phyloP scores from a whole-genome alignment of 495 filamentous ascomycete genomes.

The Penicillium paradoxum region DNA sequence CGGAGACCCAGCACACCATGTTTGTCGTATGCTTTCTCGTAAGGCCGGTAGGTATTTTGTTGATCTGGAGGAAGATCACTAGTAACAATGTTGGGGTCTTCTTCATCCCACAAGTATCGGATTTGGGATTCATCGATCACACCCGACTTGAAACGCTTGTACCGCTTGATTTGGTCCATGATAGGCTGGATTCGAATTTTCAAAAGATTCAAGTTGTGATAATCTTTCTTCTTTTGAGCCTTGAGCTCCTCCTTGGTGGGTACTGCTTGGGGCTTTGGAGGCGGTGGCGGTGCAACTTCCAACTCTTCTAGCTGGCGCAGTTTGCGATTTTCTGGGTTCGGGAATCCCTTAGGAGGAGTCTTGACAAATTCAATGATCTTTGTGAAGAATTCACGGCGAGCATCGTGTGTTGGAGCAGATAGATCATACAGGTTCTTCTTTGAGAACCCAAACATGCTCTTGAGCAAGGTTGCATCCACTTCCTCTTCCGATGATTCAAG shows the following conservation, averaged over 20 bases:
- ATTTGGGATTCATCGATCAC: conserved; percentile 69
- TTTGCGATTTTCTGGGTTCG: conserved; percentile 77
- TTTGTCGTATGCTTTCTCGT: conserved; percentile 66
- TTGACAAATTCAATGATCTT: conserved; percentile 67
- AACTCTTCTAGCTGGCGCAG: conserved; percentile 74
- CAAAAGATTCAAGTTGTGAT: conserved; percentile 71
- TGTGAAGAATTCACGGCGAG: conserved; percentile 71
- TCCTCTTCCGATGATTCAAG: conserved; percentile 59
- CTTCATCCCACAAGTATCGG: conserved; percentile 74
- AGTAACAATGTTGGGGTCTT: conserved; percentile 72
- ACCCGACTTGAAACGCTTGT: conserved; percentile 76
- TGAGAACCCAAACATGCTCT: conserved; percentile 79
- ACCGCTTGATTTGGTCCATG: conserved; percentile 90
- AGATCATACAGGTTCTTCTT: conserved; percentile 69
- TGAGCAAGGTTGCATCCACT: conserved; percentile 56
- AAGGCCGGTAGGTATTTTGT: conserved; percentile 59
- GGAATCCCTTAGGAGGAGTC: conserved; percentile 77
- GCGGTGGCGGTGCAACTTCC: conserved; percentile 66
- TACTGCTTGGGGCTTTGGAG: conserved; percentile 49
- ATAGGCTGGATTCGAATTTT: conserved; percentile 85
- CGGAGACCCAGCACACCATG: conserved; percentile 67
- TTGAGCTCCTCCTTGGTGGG: conserved; percentile 71
- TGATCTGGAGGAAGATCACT: conserved; percentile 65
- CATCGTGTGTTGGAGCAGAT: conserved; percentile 55
- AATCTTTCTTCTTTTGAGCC: conserved; percentile 73